Base-by-base conservation (phyloP, 352 stramenopile genomes). In the Pythium aquatile region DNA sequence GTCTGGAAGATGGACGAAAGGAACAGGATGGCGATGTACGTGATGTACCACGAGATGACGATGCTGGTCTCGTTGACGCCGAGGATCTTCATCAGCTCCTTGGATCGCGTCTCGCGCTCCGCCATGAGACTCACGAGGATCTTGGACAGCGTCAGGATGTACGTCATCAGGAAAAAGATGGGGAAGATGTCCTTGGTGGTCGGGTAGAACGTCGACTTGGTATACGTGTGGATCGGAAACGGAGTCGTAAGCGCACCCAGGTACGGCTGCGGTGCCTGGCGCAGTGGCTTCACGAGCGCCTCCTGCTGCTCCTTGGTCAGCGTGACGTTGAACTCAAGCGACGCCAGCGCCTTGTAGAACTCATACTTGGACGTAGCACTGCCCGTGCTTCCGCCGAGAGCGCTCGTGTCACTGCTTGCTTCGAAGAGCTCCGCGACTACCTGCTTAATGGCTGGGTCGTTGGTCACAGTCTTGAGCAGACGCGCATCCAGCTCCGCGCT, bases 1-100 rank as follows among this genome's bases (percentile, higher is more conserved):
- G 83, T 63, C 44, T 94, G 87, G 3, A 82, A 40, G 3, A 94
- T 46, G 0, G 77, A 75, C 0, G 82, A 77, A 16, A 93, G 44
- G 16, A 96, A 66, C 26, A 97, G 68, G 42, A 97, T 90, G 24
- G 81, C 32, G 3, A 88, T 68, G 77, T 97, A 97, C 30, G 89
- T 96, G 54, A 98, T 79, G 61, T 87, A 91, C 83, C 83, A 93
- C 26, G 75, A 85, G 28, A 76, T 53, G 17, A 89, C 71, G 54
- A 93, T 91, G n/a, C 67, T 71, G 14, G 61, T 73, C 53, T 93
- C 81, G 9, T 70, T 94, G 28, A 98, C 78, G 16, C 95, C 94
- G 61, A 98, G 87, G 49, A 87, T 83, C 68, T 87, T 85, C 66
- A 97, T 87, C 44, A 78, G 72, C 67, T 97, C 90, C 28, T 86